Evolutionary conservation across 2,329 filamentous ascomycete genomes (phyloP), one percentile per base, ranked within the genome.

Genomic region (Diplodia seriata): DNA sequence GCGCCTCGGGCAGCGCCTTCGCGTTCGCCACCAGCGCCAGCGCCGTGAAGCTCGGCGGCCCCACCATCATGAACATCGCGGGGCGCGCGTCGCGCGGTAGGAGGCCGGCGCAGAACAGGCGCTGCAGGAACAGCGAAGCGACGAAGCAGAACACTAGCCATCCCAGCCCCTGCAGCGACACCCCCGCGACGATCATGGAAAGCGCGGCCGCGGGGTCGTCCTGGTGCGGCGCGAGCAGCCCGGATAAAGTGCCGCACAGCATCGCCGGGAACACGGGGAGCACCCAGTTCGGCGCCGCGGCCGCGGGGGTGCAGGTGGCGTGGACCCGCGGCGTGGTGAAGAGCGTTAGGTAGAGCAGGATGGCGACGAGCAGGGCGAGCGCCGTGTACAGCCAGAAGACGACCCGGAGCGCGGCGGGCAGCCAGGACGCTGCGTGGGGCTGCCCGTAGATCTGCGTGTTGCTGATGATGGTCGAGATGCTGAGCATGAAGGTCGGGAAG

Each of bases 271-370:
- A 93, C 72, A 91, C 89, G 49, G 90, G 90, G 5, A 93, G 80
- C 66, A 92, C 86, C 90, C 90, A 92, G 0, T 88, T 88, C 0
- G 90, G 90, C 83, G 90, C 91, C 85, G 91, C 91, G 47, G 85
- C 87, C 66, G 88, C 85, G n/a, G 91, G 78, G 5, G 81, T 82
- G 69, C 88, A 89, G 69, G 79, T 20, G 14, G 47, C 18, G 38
- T 59, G 20, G 67, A 11, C 75, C 72, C 86, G 85, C 4, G 80
- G 78, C 3, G 85, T 81, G n/a, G 26, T 50, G 56, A 68, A 50
- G 38, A 92, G 81, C 74, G 85, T 87, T 40, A 85, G 87, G 79
- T 92, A 92, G 67, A 81, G 81, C 69, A 79, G 77, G 26, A 77
- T 72, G 11, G 79, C 80, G 55, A 81, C 71, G 43, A 74, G 69